Evolutionary conservation across 441 rosid species (phyloP), one percentile per base, ranked within the genome.

Genomic region (Isatis lusitanica): DNA sequence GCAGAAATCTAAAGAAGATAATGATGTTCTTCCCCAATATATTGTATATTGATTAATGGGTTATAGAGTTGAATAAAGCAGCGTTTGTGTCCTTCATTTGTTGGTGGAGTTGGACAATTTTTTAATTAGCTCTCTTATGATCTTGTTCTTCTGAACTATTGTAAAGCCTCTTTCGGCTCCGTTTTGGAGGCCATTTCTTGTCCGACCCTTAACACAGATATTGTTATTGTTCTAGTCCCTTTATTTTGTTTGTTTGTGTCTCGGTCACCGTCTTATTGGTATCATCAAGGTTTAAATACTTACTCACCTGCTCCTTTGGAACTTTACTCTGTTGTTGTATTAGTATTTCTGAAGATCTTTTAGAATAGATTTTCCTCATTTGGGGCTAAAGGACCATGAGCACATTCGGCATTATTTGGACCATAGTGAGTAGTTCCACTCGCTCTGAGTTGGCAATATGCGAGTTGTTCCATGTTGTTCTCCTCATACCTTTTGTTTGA

Each of bases 271-370:
- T 53, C 61, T 68, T 2, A 24, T 62, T 17, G 47, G 17, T 40
- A 15, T 61, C 17, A 43, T 53, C 6, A 39, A 43, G 64, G 59
- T 38, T 39, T 9, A 55, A 4, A 21, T 47, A 13, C 10, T 59
- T 57, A 16, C 6, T 51, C 73, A 79, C 74, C 83, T 80, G 80
- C 84, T 69, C 68, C 60, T 2, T 80, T 24, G 55, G 78, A 78
- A 4, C 24, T n/a, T 21, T 44, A 7, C 46, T 73, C 39, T 63
- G 36, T 74, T 43, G 73, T 30, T 28, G n/a, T 57, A 7, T 36
- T 71, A 26, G 4, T 3, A 16, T 71, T 68, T 26, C 9, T 12
- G 10, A 17, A 75, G 24, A 57, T 35, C 77, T 50, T 50, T 28
- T 28, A 18, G 6, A 12, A 7, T 16, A 39, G 7, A 40, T 28